Percentiles rank a stretch among this genome's conserved stretches.
These are phyloP conservation scores for Suhomyces sp. DNA, from an alignment of 805 yeast species.

Conservation along the genomic window DNA sequence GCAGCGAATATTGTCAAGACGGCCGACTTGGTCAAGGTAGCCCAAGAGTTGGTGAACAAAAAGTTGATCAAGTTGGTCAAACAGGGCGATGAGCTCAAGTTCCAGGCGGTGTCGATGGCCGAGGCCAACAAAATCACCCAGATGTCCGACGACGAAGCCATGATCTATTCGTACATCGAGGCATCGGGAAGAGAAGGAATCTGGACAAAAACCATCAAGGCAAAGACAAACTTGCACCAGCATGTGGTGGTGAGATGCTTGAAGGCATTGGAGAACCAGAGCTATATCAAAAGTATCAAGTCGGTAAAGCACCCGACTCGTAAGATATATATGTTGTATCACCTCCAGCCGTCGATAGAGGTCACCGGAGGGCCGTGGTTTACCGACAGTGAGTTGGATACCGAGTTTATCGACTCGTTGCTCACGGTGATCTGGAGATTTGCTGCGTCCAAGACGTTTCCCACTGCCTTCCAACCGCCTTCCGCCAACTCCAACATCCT, in stretches of 20 bases:
- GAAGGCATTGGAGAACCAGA: slow-evolving; percentile 73
- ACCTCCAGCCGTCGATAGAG: slow-evolving; percentile 89
- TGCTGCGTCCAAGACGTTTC: slow-evolving; percentile 72
- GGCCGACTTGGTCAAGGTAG: slow-evolving; percentile 43
- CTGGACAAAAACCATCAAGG: slow-evolving; percentile 90
- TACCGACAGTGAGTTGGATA: slow-evolving; percentile 90
- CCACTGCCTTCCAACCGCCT: slow-evolving; percentile 59
- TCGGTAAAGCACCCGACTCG: slow-evolving; percentile 91
- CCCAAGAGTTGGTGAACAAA: slow-evolving; percentile 52
- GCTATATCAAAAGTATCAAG: slow-evolving; percentile 85
- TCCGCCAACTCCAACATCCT: slow-evolving; percentile 30
- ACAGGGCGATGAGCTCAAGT: slow-evolving; percentile 62
- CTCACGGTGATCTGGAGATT: slow-evolving; percentile 85
- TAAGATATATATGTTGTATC: slow-evolving; percentile 92
- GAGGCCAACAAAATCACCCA: slow-evolving; percentile 77
- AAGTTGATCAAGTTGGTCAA: slow-evolving; percentile 69
- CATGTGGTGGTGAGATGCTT: slow-evolving; percentile 84
- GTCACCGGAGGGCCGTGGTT: slow-evolving; percentile 99
- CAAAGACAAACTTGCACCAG: slow-evolving; percentile 84
- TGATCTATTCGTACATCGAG: slow-evolving; percentile 87
- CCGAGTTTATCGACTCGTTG: slow-evolving; percentile 85
- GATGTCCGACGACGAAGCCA: slow-evolving; percentile 84
- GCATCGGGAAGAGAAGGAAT: slow-evolving; percentile 94
- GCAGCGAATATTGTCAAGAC: slow-evolving; percentile 43
- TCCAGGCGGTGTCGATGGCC: slow-evolving; percentile 66